Base-by-base conservation (phyloP, 169 alveolate genomes). In the Pseudocohnilembus persalinus region DNA sequence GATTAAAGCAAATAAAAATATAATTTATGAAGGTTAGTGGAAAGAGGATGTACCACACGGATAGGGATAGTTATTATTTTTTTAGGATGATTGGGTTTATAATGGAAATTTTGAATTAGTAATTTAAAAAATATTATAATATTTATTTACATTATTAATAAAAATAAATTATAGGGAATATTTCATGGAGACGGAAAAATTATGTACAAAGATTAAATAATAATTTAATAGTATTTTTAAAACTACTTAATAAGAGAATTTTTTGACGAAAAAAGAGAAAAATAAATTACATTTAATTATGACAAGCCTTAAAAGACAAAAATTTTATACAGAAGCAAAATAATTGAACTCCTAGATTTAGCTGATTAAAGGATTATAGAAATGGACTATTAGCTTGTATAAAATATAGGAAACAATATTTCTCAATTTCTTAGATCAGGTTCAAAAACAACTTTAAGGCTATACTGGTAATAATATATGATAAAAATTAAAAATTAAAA, bases 31-130 rank as follows among this genome's bases (percentile, higher is more conserved):
- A 25, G 82, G 82, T 31, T 31, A 77, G 27, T 77, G 82, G 82
- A 68, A 77, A 33, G 33, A 33, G 28, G 82, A 77, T 77, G n/a
- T 77, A 0, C 82, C 82, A 6, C 82, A 77, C 33, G 82, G 82
- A 0, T 77, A 77, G 0, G 82, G 82, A 29, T 27, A n/a, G 30
- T 77, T 32, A 31, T 33, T 31, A 28, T 77, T 77, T 77, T 77
- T 77, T n/a, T n/a, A 77, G n/a, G 63, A 77, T 33, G 65, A 32
- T 1, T 77, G 82, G 82, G 72, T 32, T 20, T 77, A 77, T 33
- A 72, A 77, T 25, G 82, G 82, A 4, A 15, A 33, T 27, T 77
- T 77, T 77, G 26, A 49, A 20, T n/a, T n/a, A n/a, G n/a, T n/a
- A n/a, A n/a, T n/a, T n/a, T n/a, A n/a, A n/a, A n/a, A n/a, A n/a